These are phyloP conservation scores for Taphrina confusa DNA, from an alignment of 1,139 yeast species.

Conservation along the genomic window DNA sequence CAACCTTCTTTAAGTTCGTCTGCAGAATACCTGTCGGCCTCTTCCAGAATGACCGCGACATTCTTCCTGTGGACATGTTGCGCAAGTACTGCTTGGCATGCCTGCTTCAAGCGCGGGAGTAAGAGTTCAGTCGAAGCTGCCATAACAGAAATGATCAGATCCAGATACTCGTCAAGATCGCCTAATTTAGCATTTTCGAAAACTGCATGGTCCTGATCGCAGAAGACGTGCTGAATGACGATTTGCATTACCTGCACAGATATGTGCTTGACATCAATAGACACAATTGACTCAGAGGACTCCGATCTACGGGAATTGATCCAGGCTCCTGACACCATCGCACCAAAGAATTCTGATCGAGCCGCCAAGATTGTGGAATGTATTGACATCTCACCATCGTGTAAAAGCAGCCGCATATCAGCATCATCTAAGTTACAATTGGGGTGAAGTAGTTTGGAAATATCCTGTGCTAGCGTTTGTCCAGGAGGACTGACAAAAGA, in stretches of 20 bases:
- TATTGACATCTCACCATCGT: slow-evolving; percentile 49
- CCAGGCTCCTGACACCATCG: slow-evolving; percentile 34
- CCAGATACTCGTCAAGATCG: slow-evolving; percentile 55
- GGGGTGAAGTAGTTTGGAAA: slow-evolving; percentile 37
- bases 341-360: slow-evolving; percentile 63
- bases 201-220: slow-evolving; percentile 52
- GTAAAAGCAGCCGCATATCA: slow-evolving; percentile 48
- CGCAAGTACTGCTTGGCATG: slow-evolving; percentile 63
- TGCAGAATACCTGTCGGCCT: slow-evolving; percentile 58
- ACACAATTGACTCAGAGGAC: slow-evolving; percentile 43
- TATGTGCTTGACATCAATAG: slow-evolving; percentile 52
- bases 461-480: slow-evolving; percentile 40
- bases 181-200: slow-evolving; percentile 50
- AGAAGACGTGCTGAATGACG: slow-evolving; percentile 61
- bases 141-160: slow-evolving; percentile 59
- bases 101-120: slow-evolving; percentile 59
- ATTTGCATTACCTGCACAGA: slow-evolving; percentile 53
- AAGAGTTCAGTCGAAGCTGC: slow-evolving; percentile 66
- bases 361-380: slow-evolving; percentile 58
- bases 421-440: slow-evolving; percentile 36
- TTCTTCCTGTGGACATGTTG: slow-evolving; percentile 50
- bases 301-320: slow-evolving; percentile 35
- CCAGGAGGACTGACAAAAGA: slow-evolving; percentile 40
- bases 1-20: slow-evolving; percentile 60
- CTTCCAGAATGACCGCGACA: slow-evolving; percentile 53